phyloP scores from a whole-genome alignment of 177 flowering plant genomes.

The Vitis hybrid region DNA sequence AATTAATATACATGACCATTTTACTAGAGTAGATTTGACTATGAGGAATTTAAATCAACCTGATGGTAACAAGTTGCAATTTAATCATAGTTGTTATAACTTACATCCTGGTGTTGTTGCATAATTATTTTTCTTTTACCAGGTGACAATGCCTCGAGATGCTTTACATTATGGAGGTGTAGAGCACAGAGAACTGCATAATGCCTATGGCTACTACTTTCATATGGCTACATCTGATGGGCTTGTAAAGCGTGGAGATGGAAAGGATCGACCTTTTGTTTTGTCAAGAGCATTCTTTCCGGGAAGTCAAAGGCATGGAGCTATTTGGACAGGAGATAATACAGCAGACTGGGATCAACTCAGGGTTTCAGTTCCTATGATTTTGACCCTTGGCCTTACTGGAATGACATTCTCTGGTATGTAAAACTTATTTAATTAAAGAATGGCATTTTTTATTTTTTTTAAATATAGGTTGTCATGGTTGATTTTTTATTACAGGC shows the following conservation, averaged over 20 bases:
- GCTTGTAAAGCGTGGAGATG: constrained; percentile 77
- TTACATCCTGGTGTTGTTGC: neutral
- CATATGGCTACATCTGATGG: constrained; percentile 95
- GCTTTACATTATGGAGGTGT: constrained; percentile 82
- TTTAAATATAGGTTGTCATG: neutral
- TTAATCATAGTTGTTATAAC: too few relatives aligned
- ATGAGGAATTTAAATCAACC: too few relatives aligned
- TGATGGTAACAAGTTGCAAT: too few relatives aligned
- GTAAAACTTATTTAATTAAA: constrained; percentile 6
- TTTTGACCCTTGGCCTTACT: constrained; percentile 88
- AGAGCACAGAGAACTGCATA: constrained; percentile 94
- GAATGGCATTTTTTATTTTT: neutral
- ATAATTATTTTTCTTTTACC: constrained; percentile 11
- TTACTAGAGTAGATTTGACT: too few relatives aligned
- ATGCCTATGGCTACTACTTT: constrained; percentile 94
- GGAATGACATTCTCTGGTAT: constrained; percentile 87
- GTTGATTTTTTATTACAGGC: constrained; percentile 43
- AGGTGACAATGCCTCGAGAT: constrained; percentile 99
- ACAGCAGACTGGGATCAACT: constrained; percentile 98
- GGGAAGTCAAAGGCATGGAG: constrained; percentile 93
- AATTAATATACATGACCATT: too few relatives aligned
- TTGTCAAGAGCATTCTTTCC: constrained; percentile 92
- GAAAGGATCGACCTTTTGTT: constrained; percentile 94
- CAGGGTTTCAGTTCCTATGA: constrained; percentile 92
- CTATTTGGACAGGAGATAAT: constrained; percentile 98